A percentile compares a stretch with the other conserved stretches of the same genome.
Conservation (phyloP, 768 basidiomycete genomes). For the Lentinula boryana region DNA sequence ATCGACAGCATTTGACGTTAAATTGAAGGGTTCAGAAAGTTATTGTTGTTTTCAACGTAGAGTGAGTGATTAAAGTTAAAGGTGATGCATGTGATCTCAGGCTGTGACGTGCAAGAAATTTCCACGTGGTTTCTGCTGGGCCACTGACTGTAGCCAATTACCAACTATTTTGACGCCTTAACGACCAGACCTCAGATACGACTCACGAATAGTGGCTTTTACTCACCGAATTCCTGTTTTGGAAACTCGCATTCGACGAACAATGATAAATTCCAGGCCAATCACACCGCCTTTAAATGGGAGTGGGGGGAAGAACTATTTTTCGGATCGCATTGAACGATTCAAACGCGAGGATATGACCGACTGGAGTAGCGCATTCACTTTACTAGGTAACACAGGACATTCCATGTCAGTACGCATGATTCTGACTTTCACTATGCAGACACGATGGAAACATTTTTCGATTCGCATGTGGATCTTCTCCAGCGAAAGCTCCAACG, state of each 20-base stretch:
- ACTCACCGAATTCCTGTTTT: background rate
- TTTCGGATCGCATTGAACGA: conserved; percentile 66
- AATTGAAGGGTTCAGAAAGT: too few species aligned
- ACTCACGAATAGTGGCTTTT: background rate
- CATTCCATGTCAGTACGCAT: background rate
- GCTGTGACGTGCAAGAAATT: background rate
- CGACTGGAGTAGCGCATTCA: conserved; percentile 79
- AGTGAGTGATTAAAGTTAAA: too few species aligned
- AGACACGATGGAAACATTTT: conserved; percentile 96
- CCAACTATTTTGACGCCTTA: too few species aligned
- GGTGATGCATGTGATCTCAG: too few species aligned
- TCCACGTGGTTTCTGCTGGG: background rate
- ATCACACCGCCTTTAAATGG: conserved; percentile 4
- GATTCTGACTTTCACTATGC: conserved; percentile 18
- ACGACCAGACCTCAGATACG: background rate
- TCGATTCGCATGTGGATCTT: conserved; percentile 84
- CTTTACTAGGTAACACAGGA: conserved; percentile 62
- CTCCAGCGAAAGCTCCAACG: conserved; percentile 82
- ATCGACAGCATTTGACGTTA: background rate
- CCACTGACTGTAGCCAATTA: too few species aligned
- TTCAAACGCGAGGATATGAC: conserved; percentile 70
- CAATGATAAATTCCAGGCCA: conserved; percentile 3
- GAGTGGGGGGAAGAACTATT: conserved; percentile 37
- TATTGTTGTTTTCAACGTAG: too few species aligned
- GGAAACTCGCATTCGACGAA: background rate